Conservation (phyloP, 768 basidiomycete species). For the Macrocybe gigantea region DNA sequence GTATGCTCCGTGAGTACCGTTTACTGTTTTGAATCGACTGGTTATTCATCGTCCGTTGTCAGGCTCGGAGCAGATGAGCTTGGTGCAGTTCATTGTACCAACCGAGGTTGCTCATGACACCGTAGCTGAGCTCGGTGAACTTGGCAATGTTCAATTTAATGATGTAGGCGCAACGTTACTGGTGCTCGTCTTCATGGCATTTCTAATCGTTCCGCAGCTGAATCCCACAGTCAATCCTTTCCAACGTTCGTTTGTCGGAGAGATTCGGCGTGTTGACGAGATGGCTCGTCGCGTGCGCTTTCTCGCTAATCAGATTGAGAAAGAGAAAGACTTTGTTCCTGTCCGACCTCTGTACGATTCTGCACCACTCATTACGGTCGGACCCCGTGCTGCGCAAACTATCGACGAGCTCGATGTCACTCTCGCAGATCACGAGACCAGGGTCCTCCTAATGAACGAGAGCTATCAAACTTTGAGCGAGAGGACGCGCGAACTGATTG, state of each 20-base stretch:
- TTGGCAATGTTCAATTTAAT: conserved; percentile 95
- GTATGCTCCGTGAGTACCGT: conserved; percentile 65
- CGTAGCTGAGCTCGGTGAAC: conserved; percentile 90
- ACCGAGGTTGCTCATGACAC: conserved; percentile 97
- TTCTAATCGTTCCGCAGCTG: conserved; percentile 43
- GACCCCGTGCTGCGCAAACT: conserved; percentile 88
- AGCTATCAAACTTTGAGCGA: conserved; percentile 87
- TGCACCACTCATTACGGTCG: conserved; percentile 80
- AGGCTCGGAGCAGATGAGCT: conserved; percentile 98
- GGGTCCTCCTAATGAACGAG: conserved; percentile 86
- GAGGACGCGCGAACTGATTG: conserved; percentile 79
- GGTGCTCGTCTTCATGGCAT: neutral
- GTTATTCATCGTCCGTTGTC: conserved; percentile 4
- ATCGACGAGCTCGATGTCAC: conserved; percentile 91
- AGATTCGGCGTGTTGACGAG: conserved; percentile 92
- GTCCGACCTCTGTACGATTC: conserved; percentile 85
- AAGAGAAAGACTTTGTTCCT: conserved; percentile 77
- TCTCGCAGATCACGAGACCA: conserved; percentile 79
- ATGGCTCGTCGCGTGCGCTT: conserved; percentile 94
- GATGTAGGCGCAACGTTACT: conserved; percentile 53
- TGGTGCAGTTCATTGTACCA: conserved; percentile 95
- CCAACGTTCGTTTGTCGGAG: conserved; percentile 96
- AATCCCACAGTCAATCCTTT: conserved; percentile 96
- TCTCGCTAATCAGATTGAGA: conserved; percentile 79
- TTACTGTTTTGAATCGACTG: neutral